Base-by-base conservation (phyloP, 768 basidiomycete genomes). In the Hericium alpestre region DNA sequence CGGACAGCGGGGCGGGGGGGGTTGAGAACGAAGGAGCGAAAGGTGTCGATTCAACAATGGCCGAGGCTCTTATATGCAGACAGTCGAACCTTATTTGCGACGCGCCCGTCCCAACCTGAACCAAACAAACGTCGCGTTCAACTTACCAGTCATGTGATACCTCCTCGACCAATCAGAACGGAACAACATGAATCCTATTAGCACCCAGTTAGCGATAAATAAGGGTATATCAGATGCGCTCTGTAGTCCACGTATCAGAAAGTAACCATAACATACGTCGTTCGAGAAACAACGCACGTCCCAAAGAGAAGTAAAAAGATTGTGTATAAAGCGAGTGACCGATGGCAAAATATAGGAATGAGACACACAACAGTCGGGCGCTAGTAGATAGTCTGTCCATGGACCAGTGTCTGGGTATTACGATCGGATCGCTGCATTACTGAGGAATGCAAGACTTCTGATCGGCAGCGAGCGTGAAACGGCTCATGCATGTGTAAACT, bases 401-500 rank as follows among this genome's bases (percentile, higher is more conserved):
- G 10, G 20, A 18, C 20, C 16, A n/a, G 16, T 46, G n/a, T 46
- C 43, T 46, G 22, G 43, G 43, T 46, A 46, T 46, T 7, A 22
- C 22, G 43, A 46, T 46, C 43, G 12, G 22, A 46, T 23, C 43
- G 12, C 39, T 50, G 43, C 25, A 32, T 66, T 69, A 74, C 47
- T 74, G 63, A 39, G 65, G 54, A 54, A 70, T 58, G 66, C 81
- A 82, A 43, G 74, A 68, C 61, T 71, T 71, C 52, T 74, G 73
- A 61, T 80, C 76, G 16, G 43, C 22, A 23, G 72, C 65, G 25
- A 72, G 70, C 58, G 69, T 72, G 71, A 72, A 82, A 52, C 80
- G 79, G 38, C 69, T 68, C 46, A 73, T 70, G 65, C 81, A 83
- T 16, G 76, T 72, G 62, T 76, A 76, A 54, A 82, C 81, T 82